These are phyloP conservation scores for Eremochloa ophiuroides DNA, from an alignment of 176 grass and related monocot species.

Conservation along the genomic window DNA sequence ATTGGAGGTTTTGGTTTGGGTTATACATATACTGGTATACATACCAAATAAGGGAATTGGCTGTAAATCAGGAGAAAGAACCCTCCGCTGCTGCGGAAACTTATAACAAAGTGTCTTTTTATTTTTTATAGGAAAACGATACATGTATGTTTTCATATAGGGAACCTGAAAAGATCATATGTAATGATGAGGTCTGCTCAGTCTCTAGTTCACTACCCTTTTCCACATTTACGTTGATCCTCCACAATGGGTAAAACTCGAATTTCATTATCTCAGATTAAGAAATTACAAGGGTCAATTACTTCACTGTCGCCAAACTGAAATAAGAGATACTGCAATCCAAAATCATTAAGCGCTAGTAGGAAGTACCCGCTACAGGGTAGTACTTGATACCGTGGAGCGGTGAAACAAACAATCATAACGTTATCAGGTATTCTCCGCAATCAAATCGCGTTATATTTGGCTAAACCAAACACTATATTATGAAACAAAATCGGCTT, in stretches of 20 bases:
- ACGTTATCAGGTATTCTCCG: too few species aligned
- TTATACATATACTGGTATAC: background rate
- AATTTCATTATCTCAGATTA: background rate
- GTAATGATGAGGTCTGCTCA: background rate
- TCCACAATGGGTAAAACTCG: background rate
- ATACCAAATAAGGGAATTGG: background rate
- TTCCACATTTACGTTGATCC: background rate
- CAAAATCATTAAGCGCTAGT: too few species aligned
- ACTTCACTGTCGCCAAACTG: background rate
- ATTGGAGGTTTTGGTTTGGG: conserved; percentile 14
- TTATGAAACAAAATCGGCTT: too few species aligned
- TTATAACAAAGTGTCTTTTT: background rate
- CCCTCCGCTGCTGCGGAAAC: background rate
- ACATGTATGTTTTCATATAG: background rate
- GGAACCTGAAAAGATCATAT: background rate
- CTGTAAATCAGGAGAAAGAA: background rate
- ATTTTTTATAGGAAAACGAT: background rate
- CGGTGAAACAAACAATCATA: too few species aligned
- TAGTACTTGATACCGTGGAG: too few species aligned
- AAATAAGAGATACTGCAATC: too few species aligned
- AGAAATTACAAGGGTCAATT: background rate
- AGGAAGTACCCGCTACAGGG: too few species aligned
- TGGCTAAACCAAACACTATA: too few species aligned
- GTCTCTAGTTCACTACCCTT: background rate
- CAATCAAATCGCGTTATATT: too few species aligned